Evolutionary conservation across 345 rosid species (phyloP).

Genomic region (Syzygium oleosum): DNA sequence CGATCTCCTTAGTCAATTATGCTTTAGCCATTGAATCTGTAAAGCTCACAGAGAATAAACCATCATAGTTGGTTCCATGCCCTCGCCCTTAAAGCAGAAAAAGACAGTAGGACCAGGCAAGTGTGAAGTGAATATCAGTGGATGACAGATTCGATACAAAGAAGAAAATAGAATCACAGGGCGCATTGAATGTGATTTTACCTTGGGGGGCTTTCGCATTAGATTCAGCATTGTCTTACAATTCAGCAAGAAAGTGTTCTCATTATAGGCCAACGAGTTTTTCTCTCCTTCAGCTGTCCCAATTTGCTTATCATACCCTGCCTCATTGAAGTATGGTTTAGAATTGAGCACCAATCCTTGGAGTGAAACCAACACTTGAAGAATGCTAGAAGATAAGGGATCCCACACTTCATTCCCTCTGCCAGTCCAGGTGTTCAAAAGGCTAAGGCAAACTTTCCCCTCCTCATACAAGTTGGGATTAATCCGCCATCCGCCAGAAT

Average conservation of each 20-base stretch:
- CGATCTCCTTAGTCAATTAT: neutral
- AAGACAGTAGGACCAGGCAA: neutral
- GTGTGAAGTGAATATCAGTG: neutral
- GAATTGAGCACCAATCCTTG: constrained; percentile 95
- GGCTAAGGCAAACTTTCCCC: constrained; percentile 99
- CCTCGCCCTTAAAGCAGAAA: neutral
- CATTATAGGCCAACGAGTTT: constrained; percentile 85
- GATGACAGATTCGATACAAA: neutral
- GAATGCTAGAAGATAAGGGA: constrained; percentile 88
- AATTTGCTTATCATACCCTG: constrained; percentile 89
- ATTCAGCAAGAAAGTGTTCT: constrained; percentile 79
- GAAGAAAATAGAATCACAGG: neutral
- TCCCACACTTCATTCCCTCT: constrained; percentile 98
- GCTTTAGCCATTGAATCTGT: neutral
- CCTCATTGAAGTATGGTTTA: constrained; percentile 98
- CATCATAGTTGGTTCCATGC: neutral
- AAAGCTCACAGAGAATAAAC: neutral
- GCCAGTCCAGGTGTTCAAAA: constrained; percentile 95
- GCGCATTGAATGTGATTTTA: constrained; percentile 6
- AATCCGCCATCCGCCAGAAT: constrained; percentile 97
- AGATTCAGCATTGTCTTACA: constrained; percentile 97
- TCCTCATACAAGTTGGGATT: constrained; percentile 94
- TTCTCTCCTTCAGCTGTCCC: constrained; percentile 99
- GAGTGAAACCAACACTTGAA: constrained; percentile 95
- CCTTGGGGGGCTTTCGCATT: constrained; percentile 88